Conservation (phyloP, 192 early-diverging fungal genomes). For the Neocallimastix lanati region DNA sequence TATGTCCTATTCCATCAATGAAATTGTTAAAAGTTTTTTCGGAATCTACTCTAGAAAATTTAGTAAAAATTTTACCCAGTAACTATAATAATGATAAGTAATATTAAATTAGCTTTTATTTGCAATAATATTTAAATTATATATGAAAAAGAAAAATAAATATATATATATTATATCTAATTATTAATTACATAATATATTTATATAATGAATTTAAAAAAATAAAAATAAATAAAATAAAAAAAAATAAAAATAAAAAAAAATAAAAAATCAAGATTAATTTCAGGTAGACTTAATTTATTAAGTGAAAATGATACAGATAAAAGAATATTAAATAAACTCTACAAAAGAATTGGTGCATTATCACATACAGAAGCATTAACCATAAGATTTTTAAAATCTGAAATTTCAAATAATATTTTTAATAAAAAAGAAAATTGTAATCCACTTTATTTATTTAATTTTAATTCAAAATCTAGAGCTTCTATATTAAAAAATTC, state of each 20-base stretch:
- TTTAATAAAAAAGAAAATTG: not conserved
- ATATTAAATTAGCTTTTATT: too few relatives aligned
- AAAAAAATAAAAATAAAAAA: too few relatives aligned
- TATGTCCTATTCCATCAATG: not conserved
- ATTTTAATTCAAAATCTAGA: not conserved
- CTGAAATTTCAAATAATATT: not conserved
- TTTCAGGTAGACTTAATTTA: not conserved
- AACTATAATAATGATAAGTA: not conserved
- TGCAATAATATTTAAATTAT: too few relatives aligned
- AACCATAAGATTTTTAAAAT: not conserved
- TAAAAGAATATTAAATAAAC: not conserved
- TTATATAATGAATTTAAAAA: too few relatives aligned
- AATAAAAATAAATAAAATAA: too few relatives aligned
- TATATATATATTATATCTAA: too few relatives aligned
- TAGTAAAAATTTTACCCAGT: not conserved
- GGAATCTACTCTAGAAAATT: not conserved
- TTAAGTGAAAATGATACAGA: not conserved
- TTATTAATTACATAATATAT: too few relatives aligned
- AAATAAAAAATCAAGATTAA: too few relatives aligned
- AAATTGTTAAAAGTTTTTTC: not conserved
- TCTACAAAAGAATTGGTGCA: not conserved
- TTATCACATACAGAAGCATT: not conserved
- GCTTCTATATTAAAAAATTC: not conserved
- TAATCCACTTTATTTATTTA: not conserved
- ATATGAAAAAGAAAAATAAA: too few relatives aligned